phyloP scores from a whole-genome alignment of 768 basidiomycete species.

The Chalciporus sphaerocephalus region DNA sequence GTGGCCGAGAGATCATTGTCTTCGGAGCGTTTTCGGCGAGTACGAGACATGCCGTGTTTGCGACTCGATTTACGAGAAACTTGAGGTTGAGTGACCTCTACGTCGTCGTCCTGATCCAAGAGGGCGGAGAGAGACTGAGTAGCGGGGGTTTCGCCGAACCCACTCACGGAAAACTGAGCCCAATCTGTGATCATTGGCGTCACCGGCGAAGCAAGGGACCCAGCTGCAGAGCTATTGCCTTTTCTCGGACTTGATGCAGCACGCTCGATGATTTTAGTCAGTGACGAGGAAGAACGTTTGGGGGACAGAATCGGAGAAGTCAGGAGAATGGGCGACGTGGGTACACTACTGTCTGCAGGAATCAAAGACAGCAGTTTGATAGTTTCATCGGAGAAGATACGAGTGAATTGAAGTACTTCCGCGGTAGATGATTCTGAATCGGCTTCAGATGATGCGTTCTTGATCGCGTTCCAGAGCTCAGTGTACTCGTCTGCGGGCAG shows the following conservation, averaged over 20 bases:
- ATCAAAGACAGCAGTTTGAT: conserved; percentile 47
- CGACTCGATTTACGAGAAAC: conserved; percentile 34
- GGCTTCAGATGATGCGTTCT: conserved; percentile 35
- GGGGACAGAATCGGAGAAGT: conserved; percentile 32
- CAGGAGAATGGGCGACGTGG: conserved; percentile 27
- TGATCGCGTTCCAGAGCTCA: conserved; percentile 54
- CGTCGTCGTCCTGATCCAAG: conserved; percentile 59
- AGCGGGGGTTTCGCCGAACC: conserved; percentile 46
- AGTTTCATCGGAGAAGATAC: conserved; percentile 68
- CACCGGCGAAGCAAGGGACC: conserved; percentile 29
- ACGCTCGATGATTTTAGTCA: conserved; percentile 27
- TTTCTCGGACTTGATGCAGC: conserved; percentile 6
- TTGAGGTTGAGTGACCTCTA: conserved; percentile 48
- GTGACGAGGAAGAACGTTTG: conserved; percentile 33
- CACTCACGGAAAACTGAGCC: conserved; percentile 62
- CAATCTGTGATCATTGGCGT: conserved; percentile 46
- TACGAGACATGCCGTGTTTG: conserved; percentile 28
- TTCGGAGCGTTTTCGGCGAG: conserved; percentile 19
- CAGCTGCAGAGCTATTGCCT: conserved; percentile 19
- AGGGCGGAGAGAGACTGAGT: conserved; percentile 48
- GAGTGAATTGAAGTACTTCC: conserved; percentile 41
- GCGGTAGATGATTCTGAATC: conserved; percentile 13
- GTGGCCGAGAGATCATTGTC: conserved; percentile 14
- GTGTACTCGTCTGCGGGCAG: conserved; percentile 34
- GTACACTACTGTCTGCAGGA: conserved; percentile 38